phyloP scores from a whole-genome alignment of 495 filamentous ascomycete genomes.

The Stereocaulon alpinum region DNA sequence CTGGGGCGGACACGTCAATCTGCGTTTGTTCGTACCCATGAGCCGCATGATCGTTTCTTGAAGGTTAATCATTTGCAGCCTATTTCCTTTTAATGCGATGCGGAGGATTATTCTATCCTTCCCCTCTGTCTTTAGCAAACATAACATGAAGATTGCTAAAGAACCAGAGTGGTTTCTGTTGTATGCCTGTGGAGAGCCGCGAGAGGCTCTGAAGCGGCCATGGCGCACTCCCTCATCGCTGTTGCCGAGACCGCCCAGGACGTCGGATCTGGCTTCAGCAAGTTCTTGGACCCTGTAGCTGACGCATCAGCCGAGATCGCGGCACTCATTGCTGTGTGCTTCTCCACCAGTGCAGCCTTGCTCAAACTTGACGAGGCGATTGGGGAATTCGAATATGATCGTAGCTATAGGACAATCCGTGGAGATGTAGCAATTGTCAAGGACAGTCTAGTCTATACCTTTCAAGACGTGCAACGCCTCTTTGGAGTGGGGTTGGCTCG shows the following conservation, averaged over 20 bases:
- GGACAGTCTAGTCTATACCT: slow-evolving; percentile 41
- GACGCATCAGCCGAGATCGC: slow-evolving; percentile 46
- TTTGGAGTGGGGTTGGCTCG: slow-evolving; percentile 34
- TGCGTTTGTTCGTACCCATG: slow-evolving; percentile 14
- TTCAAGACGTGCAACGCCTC: slow-evolving; percentile 42
- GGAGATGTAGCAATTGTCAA: slow-evolving; percentile 37
- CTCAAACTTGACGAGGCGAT: slow-evolving; percentile 35
- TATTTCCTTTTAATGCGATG: not conserved
- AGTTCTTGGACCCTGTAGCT: slow-evolving; percentile 42
- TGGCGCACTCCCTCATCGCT: slow-evolving; percentile 35
- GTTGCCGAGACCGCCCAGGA: slow-evolving; percentile 43
- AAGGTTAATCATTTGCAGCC: not conserved
- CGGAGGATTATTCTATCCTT: not conserved
- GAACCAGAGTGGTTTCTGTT: not conserved
- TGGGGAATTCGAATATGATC: slow-evolving; percentile 27
- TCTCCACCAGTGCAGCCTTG: slow-evolving; percentile 41
- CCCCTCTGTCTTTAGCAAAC: not conserved
- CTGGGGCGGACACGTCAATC: slow-evolving; percentile 23
- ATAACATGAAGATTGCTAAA: slow-evolving; percentile 7
- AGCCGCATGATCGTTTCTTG: slow-evolving; percentile 7
- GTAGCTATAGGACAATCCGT: slow-evolving; percentile 29
- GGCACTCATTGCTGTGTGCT: slow-evolving; percentile 43
- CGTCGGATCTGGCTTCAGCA: slow-evolving; percentile 41
- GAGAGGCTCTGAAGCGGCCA: slow-evolving; percentile 18
- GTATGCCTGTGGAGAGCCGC: not conserved